Base-by-base conservation (phyloP, 176 grass and related monocot genomes). In the Musa itinerans region DNA sequence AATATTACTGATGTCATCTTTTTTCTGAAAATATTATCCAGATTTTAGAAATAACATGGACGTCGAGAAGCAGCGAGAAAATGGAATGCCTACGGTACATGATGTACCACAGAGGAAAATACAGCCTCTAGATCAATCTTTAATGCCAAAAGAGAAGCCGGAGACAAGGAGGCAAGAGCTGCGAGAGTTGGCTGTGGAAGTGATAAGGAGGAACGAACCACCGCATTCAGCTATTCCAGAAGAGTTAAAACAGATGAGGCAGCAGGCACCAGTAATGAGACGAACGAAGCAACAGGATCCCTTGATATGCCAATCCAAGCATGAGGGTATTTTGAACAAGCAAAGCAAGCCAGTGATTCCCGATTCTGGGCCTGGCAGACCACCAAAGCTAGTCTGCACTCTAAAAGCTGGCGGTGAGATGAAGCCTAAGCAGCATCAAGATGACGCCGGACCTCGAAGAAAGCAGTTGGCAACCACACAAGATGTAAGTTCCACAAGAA, bases 401-500 rank as follows among this genome's bases (percentile, higher is more conserved):
- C 66, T 43, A 34, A 69, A 69, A n/a, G 24, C 66, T 50, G 66
- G 11, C 11, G 4, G 23, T 69, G 66, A 69, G 66, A 69, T 69
- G 66, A 69, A 85, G 54, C 51, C 73, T 74, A 87, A 84, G 78
- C 85, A 84, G 62, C 58, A 73, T n/a, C 82, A 82, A 71, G 76
- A 76, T 3, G 50, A 53, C 53, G 75, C 57, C 1, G 51, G 34
- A 11, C 77, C 78, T 70, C 89, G 83, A 49, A 75, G 85, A 2
- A 91, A 78, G 68, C 22, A 55, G 0, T 80, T 68, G 7, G 2
- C 81, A 0, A 34, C 16, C 48, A 53, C 63, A 13, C 74, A 77
- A 78, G 85, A 91, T 80, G 89, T 91, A 78, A 91, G 89, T 62
- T 61, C 15, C 15, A 61, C 5, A 61, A 19, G n/a, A 19, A 2